Conservation (phyloP, 805 yeast genomes). For the Zygosaccharomyces rouxii region DNA sequence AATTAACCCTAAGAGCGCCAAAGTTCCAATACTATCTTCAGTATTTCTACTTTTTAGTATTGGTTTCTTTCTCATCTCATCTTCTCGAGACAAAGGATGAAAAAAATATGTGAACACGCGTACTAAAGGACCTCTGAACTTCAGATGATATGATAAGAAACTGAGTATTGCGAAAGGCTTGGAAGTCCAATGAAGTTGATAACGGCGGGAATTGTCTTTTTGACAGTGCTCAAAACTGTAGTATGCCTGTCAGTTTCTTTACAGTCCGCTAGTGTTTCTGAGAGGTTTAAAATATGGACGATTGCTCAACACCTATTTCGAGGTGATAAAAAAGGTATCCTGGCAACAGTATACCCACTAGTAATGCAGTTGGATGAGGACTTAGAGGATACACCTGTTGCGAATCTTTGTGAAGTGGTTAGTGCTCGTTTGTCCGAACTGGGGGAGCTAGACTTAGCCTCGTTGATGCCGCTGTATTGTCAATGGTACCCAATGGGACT, state of each 20-base stretch:
- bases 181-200: neutral
- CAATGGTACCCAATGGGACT: conserved; percentile 23
- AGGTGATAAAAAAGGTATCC: conserved; percentile 4
- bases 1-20: neutral
- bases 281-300: conserved; percentile 14
- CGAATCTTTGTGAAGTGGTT: neutral
- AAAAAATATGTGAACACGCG: neutral
- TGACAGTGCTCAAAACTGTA: neutral
- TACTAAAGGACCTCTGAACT: neutral
- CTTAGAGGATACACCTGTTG: neutral
- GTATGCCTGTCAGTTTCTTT: neutral
- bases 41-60: neutral
- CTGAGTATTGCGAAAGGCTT: neutral
- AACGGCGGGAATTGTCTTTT: neutral
- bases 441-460: conserved; percentile 13
- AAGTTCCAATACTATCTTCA: neutral
- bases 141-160: neutral
- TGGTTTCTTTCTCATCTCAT: neutral
- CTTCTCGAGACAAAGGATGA: neutral
- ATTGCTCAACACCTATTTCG: conserved; percentile 9
- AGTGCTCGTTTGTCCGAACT: conserved; percentile 4
- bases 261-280: conserved; percentile 8
- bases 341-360: conserved; percentile 15
- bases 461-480: conserved; percentile 17
- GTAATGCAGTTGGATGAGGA: conserved; percentile 12